These are phyloP conservation scores for Litchi chinensis DNA, from an alignment of 345 rosid genomes.

Conservation along the genomic window DNA sequence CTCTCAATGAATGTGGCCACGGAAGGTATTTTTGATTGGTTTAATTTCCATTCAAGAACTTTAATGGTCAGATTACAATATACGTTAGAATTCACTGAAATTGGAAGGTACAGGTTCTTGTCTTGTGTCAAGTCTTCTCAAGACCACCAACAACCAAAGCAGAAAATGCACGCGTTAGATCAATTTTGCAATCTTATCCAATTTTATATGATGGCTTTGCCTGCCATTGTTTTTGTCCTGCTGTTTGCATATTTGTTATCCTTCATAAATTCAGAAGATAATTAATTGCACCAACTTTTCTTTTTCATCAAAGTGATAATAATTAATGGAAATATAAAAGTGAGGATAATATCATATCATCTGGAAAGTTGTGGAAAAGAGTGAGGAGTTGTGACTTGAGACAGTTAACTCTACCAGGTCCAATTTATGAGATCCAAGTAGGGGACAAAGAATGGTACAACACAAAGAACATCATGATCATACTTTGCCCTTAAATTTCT, in stretches of 20 bases:
- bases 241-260: no score
- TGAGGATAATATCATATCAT: slow-evolving; percentile 2
- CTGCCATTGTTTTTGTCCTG: slow-evolving; percentile 4
- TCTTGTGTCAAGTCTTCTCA: slow-evolving; percentile 15
- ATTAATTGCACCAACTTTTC: not conserved
- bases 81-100: not conserved
- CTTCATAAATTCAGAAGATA: no score
- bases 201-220: not conserved
- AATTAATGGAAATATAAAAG: not conserved
- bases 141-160: not conserved
- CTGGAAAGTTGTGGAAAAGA: slow-evolving; percentile 3
- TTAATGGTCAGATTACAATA: not conserved
- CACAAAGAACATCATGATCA: slow-evolving; percentile 21
- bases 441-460: slow-evolving; percentile 16
- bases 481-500: slow-evolving; percentile 14
- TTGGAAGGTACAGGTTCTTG: not conserved
- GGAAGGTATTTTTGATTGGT: not conserved
- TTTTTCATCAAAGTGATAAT: not conserved
- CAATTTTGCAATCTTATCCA: slow-evolving; percentile 16
- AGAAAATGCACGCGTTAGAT: not conserved
- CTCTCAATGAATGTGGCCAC: not conserved
- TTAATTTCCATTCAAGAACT: not conserved
- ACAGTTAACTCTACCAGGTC: not conserved
- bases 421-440: slow-evolving; percentile 10
- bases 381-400: not conserved